Evolutionary conservation across 1,284 basidiomycete genomes (phyloP).

Genomic region (Tilletia caries): DNA sequence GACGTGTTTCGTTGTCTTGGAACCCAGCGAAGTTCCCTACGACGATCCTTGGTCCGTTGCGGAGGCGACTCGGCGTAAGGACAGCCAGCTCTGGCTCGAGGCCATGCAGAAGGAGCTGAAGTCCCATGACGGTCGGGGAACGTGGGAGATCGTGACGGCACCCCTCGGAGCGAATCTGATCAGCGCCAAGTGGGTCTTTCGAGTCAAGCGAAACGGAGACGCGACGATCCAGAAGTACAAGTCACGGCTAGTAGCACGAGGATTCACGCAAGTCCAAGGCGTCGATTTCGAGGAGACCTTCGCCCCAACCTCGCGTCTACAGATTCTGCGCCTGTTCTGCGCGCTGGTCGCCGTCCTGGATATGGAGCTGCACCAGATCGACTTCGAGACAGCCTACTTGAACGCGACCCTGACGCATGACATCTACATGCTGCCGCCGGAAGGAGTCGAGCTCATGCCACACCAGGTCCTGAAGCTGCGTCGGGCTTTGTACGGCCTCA

Average conservation of each 20-base stretch:
- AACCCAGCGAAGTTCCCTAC: too few species aligned
- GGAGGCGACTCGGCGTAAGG: constrained; percentile 41
- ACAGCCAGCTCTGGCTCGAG: constrained; percentile 47
- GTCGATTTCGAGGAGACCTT: constrained; percentile 57
- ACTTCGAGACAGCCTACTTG: constrained; percentile 50
- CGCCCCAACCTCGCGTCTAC: constrained; percentile 54
- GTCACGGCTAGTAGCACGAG: constrained; percentile 56
- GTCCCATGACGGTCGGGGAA: constrained; percentile 35
- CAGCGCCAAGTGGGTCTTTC: constrained; percentile 55
- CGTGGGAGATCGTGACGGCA: constrained; percentile 38
- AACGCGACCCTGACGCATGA: constrained; percentile 56
- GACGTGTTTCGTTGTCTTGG: neutral
- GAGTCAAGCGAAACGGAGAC: constrained; percentile 52
- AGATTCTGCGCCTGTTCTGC: constrained; percentile 53
- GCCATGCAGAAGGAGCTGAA: constrained; percentile 50
- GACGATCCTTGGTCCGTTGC: constrained; percentile 21
- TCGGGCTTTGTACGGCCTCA: neutral
- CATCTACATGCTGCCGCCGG: constrained; percentile 54
- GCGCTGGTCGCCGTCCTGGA: constrained; percentile 53
- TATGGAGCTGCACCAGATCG: constrained; percentile 55
- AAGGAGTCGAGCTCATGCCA: constrained; percentile 26
- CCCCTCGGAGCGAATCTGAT: constrained; percentile 42
- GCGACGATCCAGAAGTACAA: constrained; percentile 53
- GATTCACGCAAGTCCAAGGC: constrained; percentile 56
- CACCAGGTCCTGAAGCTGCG: neutral